Conservation (phyloP, 2,329 filamentous ascomycete genomes). For the Aulographum hederae region DNA sequence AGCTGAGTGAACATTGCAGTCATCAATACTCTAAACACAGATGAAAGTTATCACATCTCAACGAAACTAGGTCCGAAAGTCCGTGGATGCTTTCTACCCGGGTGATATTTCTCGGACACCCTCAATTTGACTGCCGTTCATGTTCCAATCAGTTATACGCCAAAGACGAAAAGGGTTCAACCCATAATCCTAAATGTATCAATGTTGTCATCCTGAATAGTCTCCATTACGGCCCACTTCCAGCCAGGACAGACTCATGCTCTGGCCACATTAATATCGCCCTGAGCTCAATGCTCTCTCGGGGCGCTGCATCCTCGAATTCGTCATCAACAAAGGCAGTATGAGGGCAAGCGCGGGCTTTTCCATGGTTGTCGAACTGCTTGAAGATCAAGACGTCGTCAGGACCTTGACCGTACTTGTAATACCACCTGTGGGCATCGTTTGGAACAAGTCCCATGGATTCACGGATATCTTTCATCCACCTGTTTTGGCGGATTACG, state of each 20-base stretch:
- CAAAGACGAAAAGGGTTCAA: too few relatives aligned
- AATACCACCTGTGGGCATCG: constrained; percentile 3
- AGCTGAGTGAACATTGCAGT: too few relatives aligned
- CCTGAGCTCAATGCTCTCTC: constrained; percentile 5
- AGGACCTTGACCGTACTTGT: constrained; percentile 3
- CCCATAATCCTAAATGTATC: too few relatives aligned
- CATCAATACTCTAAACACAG: too few relatives aligned
- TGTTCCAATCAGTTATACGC: too few relatives aligned
- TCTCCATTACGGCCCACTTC: too few relatives aligned
- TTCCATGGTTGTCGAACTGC: constrained; percentile 4
- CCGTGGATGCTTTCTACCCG: too few relatives aligned
- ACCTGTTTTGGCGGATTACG: constrained; percentile 1
- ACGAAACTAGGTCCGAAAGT: too few relatives aligned
- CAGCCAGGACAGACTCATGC: neutral
- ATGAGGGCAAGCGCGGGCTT: constrained; percentile 4
- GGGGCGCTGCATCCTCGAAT: constrained; percentile 1
- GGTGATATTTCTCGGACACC: too few relatives aligned
- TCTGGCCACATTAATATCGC: constrained; percentile 4
- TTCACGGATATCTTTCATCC: constrained; percentile 3
- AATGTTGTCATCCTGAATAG: too few relatives aligned
- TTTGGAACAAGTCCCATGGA: constrained; percentile 1
- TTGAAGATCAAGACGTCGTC: constrained; percentile 5
- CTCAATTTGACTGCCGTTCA: too few relatives aligned
- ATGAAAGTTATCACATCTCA: too few relatives aligned
- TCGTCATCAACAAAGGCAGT: constrained; percentile 5